Evolutionary conservation across 106 monocot species (phyloP).

Genomic region (Dioscorea dumetorum): DNA sequence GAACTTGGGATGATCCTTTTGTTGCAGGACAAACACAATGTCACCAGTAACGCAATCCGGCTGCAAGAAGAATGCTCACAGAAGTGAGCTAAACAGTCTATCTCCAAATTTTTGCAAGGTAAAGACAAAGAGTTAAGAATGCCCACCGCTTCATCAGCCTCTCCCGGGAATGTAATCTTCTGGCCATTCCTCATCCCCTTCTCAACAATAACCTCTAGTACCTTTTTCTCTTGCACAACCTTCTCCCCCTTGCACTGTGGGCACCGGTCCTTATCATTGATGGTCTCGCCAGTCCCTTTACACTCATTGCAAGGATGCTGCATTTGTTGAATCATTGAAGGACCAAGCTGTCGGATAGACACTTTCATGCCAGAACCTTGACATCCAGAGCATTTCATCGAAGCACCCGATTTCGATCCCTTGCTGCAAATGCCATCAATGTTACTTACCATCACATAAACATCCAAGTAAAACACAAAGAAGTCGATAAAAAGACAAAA

Average conservation of each 20-base stretch:
- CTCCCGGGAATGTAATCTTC: slow-evolving; percentile 91
- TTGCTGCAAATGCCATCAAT: slow-evolving; percentile 27
- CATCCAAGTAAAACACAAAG: neutral
- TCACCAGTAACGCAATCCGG: slow-evolving; percentile 77
- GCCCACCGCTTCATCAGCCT: slow-evolving; percentile 92
- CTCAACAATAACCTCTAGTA: slow-evolving; percentile 76
- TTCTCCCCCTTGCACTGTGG: slow-evolving; percentile 90
- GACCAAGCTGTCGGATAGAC: slow-evolving; percentile 63
- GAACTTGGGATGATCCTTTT: slow-evolving; percentile 87
- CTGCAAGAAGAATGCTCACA: slow-evolving; percentile 26
- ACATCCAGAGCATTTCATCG: slow-evolving; percentile 57
- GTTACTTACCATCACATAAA: neutral
- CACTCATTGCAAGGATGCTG: slow-evolving; percentile 89
- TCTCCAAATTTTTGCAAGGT: no score
- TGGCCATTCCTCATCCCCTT: slow-evolving; percentile 93
- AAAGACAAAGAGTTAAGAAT: neutral
- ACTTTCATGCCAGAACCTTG: slow-evolving; percentile 87
- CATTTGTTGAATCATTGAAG: slow-evolving; percentile 87
- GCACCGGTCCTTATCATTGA: slow-evolving; percentile 80
- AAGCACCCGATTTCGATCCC: slow-evolving; percentile 85
- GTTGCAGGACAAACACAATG: slow-evolving; percentile 77
- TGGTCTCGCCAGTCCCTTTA: slow-evolving; percentile 78
- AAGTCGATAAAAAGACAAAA: neutral
- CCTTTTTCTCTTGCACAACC: slow-evolving; percentile 93
- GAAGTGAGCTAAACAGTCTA: no score